phyloP scores from a whole-genome alignment of 306 rosid genomes.

The Aeschynomene evenia region DNA sequence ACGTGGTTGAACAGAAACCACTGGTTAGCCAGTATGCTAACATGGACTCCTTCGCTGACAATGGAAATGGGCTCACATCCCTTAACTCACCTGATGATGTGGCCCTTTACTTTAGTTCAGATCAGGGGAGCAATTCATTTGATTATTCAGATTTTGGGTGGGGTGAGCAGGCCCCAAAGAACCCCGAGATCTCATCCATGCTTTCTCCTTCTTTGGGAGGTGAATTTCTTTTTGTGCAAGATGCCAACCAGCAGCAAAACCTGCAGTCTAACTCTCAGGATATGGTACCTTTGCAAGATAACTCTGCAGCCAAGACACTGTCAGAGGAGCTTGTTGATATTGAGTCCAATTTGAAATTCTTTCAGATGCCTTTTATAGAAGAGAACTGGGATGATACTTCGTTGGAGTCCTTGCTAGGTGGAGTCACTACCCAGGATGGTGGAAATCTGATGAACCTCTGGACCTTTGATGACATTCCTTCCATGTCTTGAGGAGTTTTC shows the following conservation, averaged over 20 bases:
- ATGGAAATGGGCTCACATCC: conserved; percentile 42
- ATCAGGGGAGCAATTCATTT: conserved; percentile 74
- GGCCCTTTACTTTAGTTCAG: conserved; percentile 54
- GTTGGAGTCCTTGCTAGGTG: conserved; percentile 54
- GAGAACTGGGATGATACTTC: conserved; percentile 60
- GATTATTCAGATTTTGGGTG: conserved; percentile 62
- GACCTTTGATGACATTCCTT: conserved; percentile 65
- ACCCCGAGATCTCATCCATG: conserved; percentile 74
- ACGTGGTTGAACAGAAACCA: conserved; percentile 67
- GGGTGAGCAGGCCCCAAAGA: conserved; percentile 61
- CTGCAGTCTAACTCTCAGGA: conserved; percentile 44
- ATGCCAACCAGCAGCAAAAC: conserved; percentile 44
- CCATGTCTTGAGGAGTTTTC: conserved; percentile 49
- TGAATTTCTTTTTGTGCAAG: conserved; percentile 42
- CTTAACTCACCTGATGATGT: conserved; percentile 32
- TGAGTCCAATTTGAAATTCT: conserved; percentile 61
- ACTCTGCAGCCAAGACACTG: conserved; percentile 48
- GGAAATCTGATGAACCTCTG: conserved; percentile 60
- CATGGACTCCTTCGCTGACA: conserved; percentile 40
- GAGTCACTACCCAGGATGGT: conserved; percentile 57
- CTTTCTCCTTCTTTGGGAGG: conserved; percentile 54
- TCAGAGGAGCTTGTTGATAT: conserved; percentile 69
- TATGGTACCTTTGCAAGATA: conserved; percentile 28
- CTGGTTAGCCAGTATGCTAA: conserved; percentile 40
- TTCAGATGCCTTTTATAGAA: conserved; percentile 57